These are phyloP conservation scores for Lasiosphaeriaceae sp. DNA, from an alignment of 495 filamentous ascomycete species.

Conservation along the genomic window DNA sequence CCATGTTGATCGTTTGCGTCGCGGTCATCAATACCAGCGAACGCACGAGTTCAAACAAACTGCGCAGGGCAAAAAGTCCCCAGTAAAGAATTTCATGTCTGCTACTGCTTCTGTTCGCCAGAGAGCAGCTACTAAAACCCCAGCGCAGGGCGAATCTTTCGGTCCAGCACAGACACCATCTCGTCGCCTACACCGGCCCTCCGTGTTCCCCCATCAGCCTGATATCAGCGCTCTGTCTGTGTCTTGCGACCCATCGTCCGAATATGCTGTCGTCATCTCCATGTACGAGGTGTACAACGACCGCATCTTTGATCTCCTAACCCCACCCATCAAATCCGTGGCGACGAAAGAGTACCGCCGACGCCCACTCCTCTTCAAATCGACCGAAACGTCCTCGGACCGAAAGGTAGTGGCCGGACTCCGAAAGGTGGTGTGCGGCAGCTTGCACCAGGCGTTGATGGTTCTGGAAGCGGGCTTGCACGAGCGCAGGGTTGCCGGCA, in stretches of 20 bases:
- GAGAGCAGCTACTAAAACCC: slow-evolving; percentile 36
- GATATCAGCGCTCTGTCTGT: slow-evolving; percentile 67
- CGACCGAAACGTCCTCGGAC: slow-evolving; percentile 77
- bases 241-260: slow-evolving; percentile 63
- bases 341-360: slow-evolving; percentile 65
- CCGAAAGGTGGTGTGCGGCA: slow-evolving; percentile 84
- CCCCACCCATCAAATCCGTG: slow-evolving; percentile 45
- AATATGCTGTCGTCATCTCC: slow-evolving; percentile 85
- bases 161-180: slow-evolving; percentile 48
- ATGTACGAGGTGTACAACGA: slow-evolving; percentile 99
- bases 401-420: slow-evolving; percentile 89
- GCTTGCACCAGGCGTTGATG: slow-evolving; percentile 79
- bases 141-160: slow-evolving; percentile 38
- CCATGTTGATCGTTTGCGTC: neutral
- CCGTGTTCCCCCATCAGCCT: slow-evolving; percentile 64
- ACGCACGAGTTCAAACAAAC: neutral
- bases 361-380: slow-evolving; percentile 79
- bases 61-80: slow-evolving; percentile 13
- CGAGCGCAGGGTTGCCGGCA: slow-evolving; percentile 84
- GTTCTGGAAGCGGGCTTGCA: slow-evolving; percentile 87
- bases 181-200: slow-evolving; percentile 58
- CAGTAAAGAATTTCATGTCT: slow-evolving; percentile 39
- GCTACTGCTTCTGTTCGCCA: slow-evolving; percentile 35
- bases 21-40: neutral
- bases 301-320: slow-evolving; percentile 89